Evolutionary conservation across 768 basidiomycete genomes (phyloP), one percentile per base, ranked within the genome.

Genomic region (Lepiota brunneoincarnata): DNA sequence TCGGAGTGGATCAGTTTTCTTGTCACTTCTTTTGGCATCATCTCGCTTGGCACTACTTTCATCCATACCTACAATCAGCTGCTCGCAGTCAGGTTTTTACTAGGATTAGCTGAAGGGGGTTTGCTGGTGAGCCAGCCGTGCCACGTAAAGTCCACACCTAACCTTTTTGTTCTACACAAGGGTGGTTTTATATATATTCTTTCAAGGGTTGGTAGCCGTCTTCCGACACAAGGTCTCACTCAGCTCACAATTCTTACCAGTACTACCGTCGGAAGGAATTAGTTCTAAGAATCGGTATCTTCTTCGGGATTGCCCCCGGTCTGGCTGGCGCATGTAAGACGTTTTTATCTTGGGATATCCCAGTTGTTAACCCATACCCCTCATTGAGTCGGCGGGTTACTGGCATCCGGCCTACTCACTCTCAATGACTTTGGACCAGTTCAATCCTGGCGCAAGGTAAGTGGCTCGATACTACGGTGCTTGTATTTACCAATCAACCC

Each of bases 41-140:
- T 71, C 11, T 63, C 73, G 12, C 65, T 76, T 18, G 67, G 67
- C 14, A 68, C 74, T 1, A 74, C 74, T 0, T 75, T 76, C 39
- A 66, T 75, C 4, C 58, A 66, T 17, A 66, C 64, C 34, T 71
- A 65, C 54, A 48, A 58, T 4, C 67, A 65, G 0, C 60, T 75
- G 15, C 62, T 75, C 3, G 67, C 58, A 9, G 72, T 70, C 1
- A 60, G 75, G 42, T 64, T 74, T 1, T 68, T 76, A 38, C 61
- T 76, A 10, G 73, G 75, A 24, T 63, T 76, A 11, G 65, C 70
- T 12, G 75, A 75, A 59, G 72, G 72, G n/a, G 74, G 74, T 18
- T 72, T 73, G 1, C 51, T 76, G 63, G 74, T 73, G 44, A 17
- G 70, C 60, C 5, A 31, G 3, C 3, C 21, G 23, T 36, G 15